A percentile compares a stretch with the other conserved stretches of the same genome.
phyloP scores from a whole-genome alignment of 345 rosid genomes.

The Euphorbia peplus region DNA sequence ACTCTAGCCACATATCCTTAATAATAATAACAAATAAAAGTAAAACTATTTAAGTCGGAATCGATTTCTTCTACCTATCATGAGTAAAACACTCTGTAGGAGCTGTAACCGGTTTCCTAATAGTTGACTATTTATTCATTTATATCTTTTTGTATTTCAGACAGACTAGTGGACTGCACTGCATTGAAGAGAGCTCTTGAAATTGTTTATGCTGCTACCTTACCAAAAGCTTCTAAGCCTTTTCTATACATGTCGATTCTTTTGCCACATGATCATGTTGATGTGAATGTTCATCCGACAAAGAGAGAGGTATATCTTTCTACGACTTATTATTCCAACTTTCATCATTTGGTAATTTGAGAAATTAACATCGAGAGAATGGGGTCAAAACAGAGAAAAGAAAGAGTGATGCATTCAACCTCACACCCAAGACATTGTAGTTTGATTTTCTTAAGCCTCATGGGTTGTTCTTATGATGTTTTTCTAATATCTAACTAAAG shows the following conservation, averaged over 20 bases:
- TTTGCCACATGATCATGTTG: constrained; percentile 89
- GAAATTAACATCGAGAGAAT: neutral
- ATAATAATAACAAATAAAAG: no score
- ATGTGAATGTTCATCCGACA: constrained; percentile 94
- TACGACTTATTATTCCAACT: neutral
- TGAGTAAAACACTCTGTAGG: no score
- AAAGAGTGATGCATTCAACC: neutral
- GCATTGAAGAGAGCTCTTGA: constrained; percentile 90
- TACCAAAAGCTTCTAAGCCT: constrained; percentile 93
- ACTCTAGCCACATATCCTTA: no score
- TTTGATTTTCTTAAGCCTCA: neutral
- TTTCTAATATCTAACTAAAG: neutral
- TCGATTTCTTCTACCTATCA: no score
- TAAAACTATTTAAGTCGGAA: no score
- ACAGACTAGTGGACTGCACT: constrained; percentile 90
- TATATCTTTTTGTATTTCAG: constrained; percentile 37
- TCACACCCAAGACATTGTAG: neutral
- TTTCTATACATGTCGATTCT: constrained; percentile 83
- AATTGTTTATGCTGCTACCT: constrained; percentile 86
- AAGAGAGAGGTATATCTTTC: constrained; percentile 69
- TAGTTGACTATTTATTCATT: neutral
- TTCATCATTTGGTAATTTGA: neutral
- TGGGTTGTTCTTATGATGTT: neutral
- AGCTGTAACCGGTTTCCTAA: no score
- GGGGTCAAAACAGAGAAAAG: neutral